Evolutionary conservation across 208 protist genomes (phyloP).

Genomic region (Acanthamoeba triangularis): DNA sequence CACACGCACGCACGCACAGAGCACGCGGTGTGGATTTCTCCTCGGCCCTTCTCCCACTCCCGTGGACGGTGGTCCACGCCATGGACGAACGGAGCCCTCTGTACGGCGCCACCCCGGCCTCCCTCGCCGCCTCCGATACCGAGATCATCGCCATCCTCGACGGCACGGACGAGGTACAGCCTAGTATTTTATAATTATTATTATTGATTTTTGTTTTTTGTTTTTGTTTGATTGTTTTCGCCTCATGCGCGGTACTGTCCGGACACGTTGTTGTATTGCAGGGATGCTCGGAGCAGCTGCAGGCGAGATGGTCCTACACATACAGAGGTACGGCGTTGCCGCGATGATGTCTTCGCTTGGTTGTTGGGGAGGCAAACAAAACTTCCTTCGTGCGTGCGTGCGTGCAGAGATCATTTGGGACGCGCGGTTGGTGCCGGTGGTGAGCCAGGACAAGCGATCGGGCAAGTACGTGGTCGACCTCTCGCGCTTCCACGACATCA

Average conservation of each 20-base stretch:
- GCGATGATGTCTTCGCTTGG: too few relatives aligned
- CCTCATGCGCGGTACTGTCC: too few relatives aligned
- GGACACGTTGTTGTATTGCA: not conserved
- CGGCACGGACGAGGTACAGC: slow-evolving; percentile 61
- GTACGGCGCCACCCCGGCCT: slow-evolving; percentile 45
- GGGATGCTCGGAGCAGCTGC: slow-evolving; percentile 61
- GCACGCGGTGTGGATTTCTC: slow-evolving; percentile 40
- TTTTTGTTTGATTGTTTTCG: too few relatives aligned
- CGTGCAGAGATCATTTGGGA: slow-evolving; percentile 70
- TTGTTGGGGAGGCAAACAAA: too few relatives aligned
- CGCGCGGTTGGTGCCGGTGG: slow-evolving; percentile 57
- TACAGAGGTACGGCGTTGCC: not conserved
- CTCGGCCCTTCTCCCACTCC: slow-evolving; percentile 28
- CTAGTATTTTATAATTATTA: too few relatives aligned
- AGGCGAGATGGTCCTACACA: slow-evolving; percentile 65
- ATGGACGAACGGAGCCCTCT: slow-evolving; percentile 76
- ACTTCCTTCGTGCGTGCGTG: not conserved
- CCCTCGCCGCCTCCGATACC: not conserved
- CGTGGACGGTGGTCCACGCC: slow-evolving; percentile 66
- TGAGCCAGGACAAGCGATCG: slow-evolving; percentile 13
- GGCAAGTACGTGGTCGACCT: slow-evolving; percentile 72
- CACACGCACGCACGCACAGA: not conserved
- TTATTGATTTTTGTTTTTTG: too few relatives aligned
- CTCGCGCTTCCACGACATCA: slow-evolving; percentile 54
- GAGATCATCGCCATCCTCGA: slow-evolving; percentile 75